Conservation (phyloP, 257 asterid species). For the Echium plantagineum region DNA sequence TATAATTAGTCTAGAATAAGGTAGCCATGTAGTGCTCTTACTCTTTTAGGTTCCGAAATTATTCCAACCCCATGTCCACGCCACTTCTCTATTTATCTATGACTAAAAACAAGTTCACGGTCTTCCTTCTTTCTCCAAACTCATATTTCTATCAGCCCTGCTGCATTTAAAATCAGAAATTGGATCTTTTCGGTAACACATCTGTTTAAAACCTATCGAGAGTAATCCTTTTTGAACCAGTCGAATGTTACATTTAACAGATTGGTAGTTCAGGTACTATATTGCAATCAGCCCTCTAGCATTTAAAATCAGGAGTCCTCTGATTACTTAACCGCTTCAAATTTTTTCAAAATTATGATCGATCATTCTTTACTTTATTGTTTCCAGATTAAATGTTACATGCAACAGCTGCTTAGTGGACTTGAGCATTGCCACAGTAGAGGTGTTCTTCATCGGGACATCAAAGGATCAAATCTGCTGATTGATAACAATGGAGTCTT, state of each 20-base stretch:
- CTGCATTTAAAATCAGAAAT: too few species aligned
- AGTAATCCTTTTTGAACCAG: too few species aligned
- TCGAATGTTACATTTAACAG: too few species aligned
- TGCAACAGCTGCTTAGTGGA: constrained; percentile 82
- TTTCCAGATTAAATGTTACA: constrained; percentile 70
- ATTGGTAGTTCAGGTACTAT: not conserved
- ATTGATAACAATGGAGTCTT: constrained; percentile 63
- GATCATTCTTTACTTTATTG: not conserved
- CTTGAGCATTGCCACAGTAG: constrained; percentile 67
- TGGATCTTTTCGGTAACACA: too few species aligned
- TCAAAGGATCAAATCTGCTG: constrained; percentile 82
- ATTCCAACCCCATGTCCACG: not conserved
- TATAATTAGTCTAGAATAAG: not conserved
- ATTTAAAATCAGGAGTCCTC: not conserved
- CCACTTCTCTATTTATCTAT: not conserved
- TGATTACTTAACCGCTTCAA: not conserved
- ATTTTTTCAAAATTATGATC: too few species aligned
- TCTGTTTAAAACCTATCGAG: too few species aligned
- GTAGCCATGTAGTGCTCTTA: not conserved
- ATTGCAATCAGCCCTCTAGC: not conserved
- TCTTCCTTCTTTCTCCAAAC: too few species aligned
- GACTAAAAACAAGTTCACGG: too few species aligned
- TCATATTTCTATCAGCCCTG: too few species aligned
- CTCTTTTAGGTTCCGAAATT: not conserved
- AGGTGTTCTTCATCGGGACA: constrained; percentile 82